Evolutionary conservation across 1,284 basidiomycete genomes (phyloP), one percentile per base, ranked within the genome.

Genomic region (Tilletia walkeri): DNA sequence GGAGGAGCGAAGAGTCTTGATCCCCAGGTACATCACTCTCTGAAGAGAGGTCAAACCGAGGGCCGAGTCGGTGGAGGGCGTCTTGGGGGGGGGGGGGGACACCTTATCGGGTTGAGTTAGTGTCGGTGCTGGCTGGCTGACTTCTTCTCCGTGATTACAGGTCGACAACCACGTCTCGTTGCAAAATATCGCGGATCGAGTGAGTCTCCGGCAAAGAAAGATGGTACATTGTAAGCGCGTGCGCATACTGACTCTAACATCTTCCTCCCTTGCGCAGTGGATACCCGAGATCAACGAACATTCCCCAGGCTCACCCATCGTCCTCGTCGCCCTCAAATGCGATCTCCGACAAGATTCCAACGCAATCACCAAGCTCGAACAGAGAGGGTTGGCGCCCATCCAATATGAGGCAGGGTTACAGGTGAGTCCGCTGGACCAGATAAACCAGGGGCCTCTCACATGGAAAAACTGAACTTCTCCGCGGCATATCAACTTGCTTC

Each of bases 291-390:
- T 87, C n/a, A 74, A 76, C 49, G 90, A 95, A 82, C 90, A 94
- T 79, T 96, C 93, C 84, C 92, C 94, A 3, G 94, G 94, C 0
- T 94, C 96, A 66, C 95, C 95, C 87, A 90, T 92, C 76, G 74
- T 88, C 84, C 56, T 71, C 41, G 61, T 72, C 20, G 73, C 95
- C 2, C 87, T 95, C 65, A 98, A 98, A 86, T 98, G 95, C 80
- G 95, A 98, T 84, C 87, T 97, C 47, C 87, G 95, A 70, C 92
- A 94, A 71, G 92, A 96, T 78, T 86, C 86, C 7, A 85, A 86
- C 2, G 88, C 90, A 20, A 87, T 87, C 79, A 90, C 91, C 65
- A 88, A 90, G 67, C 69, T 95, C 59, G 87, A 88, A 65, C 88
- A 89, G 72, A 88, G 89, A 77, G 89, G 89, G 1, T 85, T 87